These are phyloP conservation scores for Leishmania amazonensis DNA, from an alignment of 208 protist genomes.

Conservation along the genomic window DNA sequence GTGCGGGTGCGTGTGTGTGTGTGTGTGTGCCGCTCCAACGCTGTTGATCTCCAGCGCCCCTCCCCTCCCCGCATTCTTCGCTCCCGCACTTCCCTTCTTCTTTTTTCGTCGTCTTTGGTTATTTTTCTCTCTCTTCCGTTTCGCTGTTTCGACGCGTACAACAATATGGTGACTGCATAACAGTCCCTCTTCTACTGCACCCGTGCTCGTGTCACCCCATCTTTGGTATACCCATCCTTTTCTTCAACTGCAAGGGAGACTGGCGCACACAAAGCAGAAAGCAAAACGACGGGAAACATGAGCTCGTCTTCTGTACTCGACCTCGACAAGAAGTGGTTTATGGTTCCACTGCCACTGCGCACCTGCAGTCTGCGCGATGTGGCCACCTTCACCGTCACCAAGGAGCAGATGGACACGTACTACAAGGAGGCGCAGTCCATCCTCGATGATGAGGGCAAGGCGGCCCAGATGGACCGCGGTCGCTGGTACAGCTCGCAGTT, in stretches of 20 bases:
- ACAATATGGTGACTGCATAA: neutral
- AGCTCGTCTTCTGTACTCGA: conserved; percentile 57
- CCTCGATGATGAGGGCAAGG: conserved; percentile 61
- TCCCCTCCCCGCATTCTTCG: neutral
- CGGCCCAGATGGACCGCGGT: conserved; percentile 68
- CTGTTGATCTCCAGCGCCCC: neutral
- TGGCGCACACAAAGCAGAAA: neutral
- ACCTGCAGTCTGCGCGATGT: conserved; percentile 89
- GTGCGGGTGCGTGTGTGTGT: neutral
- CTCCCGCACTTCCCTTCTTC: neutral
- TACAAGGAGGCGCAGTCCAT: conserved; percentile 81
- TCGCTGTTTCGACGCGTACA: neutral
- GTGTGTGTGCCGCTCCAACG: neutral
- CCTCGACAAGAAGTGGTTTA: conserved; percentile 79
- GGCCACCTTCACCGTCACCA: conserved; percentile 64
- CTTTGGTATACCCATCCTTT: neutral
- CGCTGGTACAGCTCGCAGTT: conserved; percentile 92
- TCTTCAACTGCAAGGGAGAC: neutral
- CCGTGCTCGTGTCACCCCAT: neutral
- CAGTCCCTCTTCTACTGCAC: neutral
- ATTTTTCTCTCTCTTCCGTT: conserved; percentile 6
- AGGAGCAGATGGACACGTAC: conserved; percentile 85
- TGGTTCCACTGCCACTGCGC: conserved; percentile 72
- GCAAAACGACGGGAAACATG: conserved; percentile 14
- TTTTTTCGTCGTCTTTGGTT: neutral